Conservation (phyloP, 495 filamentous ascomycete genomes). For the Viridothelium virens region DNA sequence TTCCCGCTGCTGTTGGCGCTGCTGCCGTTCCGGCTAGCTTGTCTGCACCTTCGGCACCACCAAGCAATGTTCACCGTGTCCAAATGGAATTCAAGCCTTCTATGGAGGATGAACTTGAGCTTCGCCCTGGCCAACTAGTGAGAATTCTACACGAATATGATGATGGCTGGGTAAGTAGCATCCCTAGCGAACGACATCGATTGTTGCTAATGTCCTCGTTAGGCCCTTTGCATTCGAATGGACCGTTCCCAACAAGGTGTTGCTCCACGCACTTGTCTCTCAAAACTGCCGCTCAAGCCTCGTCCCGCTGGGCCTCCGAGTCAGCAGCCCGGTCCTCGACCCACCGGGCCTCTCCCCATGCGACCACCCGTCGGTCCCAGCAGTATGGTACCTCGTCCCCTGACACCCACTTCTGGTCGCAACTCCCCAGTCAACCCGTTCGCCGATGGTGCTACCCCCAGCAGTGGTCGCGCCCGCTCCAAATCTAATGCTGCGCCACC, state of each 20-base stretch:
- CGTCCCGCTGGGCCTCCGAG: conserved; percentile 48
- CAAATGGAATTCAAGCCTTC: conserved; percentile 93
- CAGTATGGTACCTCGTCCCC: conserved; percentile 23
- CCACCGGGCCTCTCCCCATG: conserved; percentile 34
- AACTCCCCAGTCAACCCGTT: conserved; percentile 21
- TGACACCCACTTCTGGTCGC: conserved; percentile 26
- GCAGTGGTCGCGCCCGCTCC: conserved; percentile 27
- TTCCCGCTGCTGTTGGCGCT: conserved; percentile 43
- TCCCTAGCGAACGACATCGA: background rate
- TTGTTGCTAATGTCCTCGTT: conserved; percentile 35
- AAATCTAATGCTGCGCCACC: conserved; percentile 40
- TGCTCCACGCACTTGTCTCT: conserved; percentile 86
- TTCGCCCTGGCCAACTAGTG: conserved; percentile 72
- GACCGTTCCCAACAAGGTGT: conserved; percentile 90
- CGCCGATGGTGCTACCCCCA: conserved; percentile 19
- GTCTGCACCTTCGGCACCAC: conserved; percentile 22
- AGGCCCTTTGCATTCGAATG: conserved; percentile 85
- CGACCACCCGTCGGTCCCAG: conserved; percentile 7
- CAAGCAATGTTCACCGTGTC: conserved; percentile 61
- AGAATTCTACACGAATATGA: conserved; percentile 93
- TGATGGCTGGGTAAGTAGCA: conserved; percentile 82
- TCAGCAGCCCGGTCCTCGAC: conserved; percentile 42
- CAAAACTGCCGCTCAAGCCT: conserved; percentile 84
- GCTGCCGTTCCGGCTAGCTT: conserved; percentile 41
- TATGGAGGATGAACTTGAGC: conserved; percentile 80